Base-by-base conservation (phyloP, 257 asterid species). In the Scutellaria baicalensis region DNA sequence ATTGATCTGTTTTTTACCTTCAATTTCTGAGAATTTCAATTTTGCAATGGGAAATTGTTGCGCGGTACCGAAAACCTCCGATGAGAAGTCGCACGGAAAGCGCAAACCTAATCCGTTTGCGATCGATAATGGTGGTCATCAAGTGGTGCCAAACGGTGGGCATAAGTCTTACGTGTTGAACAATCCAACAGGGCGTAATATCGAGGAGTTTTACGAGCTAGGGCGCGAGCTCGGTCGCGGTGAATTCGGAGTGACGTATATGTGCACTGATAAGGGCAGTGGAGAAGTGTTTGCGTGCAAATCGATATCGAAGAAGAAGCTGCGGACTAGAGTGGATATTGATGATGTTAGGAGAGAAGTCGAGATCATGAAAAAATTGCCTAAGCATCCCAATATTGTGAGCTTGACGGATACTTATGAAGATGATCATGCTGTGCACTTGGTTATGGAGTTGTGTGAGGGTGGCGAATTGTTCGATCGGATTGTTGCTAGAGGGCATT, bases 391-490 rank as follows among this genome's bases (percentile, higher is more conserved):
- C 4, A 86, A 86, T 64, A 83, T 86, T 23, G 91, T 81, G 12
- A 77, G 79, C 69, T 77, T 85, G 85, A 85, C 77, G 81, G 91
- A 81, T 54, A 76, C 88, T 4, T 85, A 83, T 56, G 91, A 85
- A 40, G 91, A 85, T 73, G 84, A 79, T 54, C 62, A 78, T 54
- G 91, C 82, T 0, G 91, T 85, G 2, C 91, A 85, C 60, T 69
- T 85, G 48, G 91, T 81, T 68, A 85, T 85, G 88, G 91, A 85
- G 82, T 36, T 85, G 81, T 85, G 91, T 60, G 91, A 83, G 70
- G 91, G 91, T 1, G 91, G 88, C 40, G 91, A 85, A 47, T 54
- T 86, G 82, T 86, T 86, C 54, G 91, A 86, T 58, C 59, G 91
- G 75, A 86, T 86, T 74, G 85, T 86, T 77, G 59, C 87, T 3